Base-by-base conservation (phyloP, 192 early-diverging fungal species). In the Coemansia umbellata region DNA sequence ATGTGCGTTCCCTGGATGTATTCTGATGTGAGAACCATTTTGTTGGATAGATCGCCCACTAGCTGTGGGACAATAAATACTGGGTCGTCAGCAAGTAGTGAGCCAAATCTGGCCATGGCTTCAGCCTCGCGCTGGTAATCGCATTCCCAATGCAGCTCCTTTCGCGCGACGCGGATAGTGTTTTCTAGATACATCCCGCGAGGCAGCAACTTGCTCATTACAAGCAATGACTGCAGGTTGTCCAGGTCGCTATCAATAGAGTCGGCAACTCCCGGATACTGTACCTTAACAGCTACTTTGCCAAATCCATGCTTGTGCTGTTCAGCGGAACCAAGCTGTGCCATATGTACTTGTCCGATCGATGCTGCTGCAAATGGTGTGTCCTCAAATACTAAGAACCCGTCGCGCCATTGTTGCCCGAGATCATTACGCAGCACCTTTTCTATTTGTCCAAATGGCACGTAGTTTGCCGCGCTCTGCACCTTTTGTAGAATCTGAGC, bases 161-260 rank as follows among this genome's bases (percentile, higher is more conserved):
- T 80, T 47, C 88, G 82, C 3, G 94, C 92, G 3, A 92, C 93
- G 37, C 83, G 81, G 50, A 99, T 91, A 0, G 93, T 95, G 66
- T 95, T 99, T 31, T 99, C 96, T 8, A 99, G 80, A 41, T 95
- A 99, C 67, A 99, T 82, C 7, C 96, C 96, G 23, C 85, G 82
- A 3, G 96, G 96, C 17, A 99, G 68, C 42, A 99, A 69, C 36
- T 84, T 87, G 39, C 86, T 85, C 69, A 97, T 84, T 5, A 88
- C 53, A 11, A 94, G 68, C 19, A 98, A 62, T 3, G 87, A 80
- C 50, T 85, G 82, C 31, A 98, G 53, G 53, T 95, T 92, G 48
- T 82, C 71, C 37, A 98, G 70, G 66, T 98, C 96, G 43, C 81
- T 86, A 47, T 92, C 90, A 53, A 98, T 98, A 6, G 87, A 89